Conservation (phyloP, 2,329 filamentous ascomycete species). For the Chalaropsis ovoidea region DNA sequence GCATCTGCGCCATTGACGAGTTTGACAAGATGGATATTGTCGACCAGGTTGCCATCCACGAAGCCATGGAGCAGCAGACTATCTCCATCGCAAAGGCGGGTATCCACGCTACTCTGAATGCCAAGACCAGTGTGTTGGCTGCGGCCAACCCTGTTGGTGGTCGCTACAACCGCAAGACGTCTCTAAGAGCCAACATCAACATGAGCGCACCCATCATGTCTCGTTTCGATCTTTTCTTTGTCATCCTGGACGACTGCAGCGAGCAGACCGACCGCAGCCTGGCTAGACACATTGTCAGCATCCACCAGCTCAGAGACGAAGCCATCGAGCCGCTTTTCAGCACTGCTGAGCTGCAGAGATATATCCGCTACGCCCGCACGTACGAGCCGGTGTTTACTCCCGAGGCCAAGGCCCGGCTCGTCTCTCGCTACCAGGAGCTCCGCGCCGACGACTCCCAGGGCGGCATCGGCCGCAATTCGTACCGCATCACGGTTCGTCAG, state of each 20-base stretch:
- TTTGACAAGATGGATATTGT: constrained; percentile 99
- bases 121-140: constrained; percentile 86
- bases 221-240: constrained; percentile 97
- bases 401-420: constrained; percentile 74
- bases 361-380: constrained; percentile 90
- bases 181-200: constrained; percentile 89
- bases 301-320: constrained; percentile 86
- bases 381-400: constrained; percentile 89
- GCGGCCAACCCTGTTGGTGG: constrained; percentile 93
- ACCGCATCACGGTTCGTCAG: constrained; percentile 93
- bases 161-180: constrained; percentile 93
- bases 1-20: constrained; percentile 96
- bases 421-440: constrained; percentile 91
- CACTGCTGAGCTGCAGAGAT: constrained; percentile 91
- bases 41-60: constrained; percentile 97
- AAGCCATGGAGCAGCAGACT: constrained; percentile 99
- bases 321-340: constrained; percentile 88
- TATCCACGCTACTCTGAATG: constrained; percentile 95
- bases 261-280: constrained; percentile 82
- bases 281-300: constrained; percentile 85
- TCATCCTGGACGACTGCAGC: constrained; percentile 93
- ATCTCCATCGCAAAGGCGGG: constrained; percentile 98
- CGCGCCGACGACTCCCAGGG: constrained; percentile 88
- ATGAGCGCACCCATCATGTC: constrained; percentile 99
- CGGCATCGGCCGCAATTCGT: constrained; percentile 86